A percentile compares a stretch with the other conserved stretches of the same genome.
These are phyloP conservation scores for Peterozyma toletana DNA, from an alignment of 805 yeast genomes.

Conservation along the genomic window DNA sequence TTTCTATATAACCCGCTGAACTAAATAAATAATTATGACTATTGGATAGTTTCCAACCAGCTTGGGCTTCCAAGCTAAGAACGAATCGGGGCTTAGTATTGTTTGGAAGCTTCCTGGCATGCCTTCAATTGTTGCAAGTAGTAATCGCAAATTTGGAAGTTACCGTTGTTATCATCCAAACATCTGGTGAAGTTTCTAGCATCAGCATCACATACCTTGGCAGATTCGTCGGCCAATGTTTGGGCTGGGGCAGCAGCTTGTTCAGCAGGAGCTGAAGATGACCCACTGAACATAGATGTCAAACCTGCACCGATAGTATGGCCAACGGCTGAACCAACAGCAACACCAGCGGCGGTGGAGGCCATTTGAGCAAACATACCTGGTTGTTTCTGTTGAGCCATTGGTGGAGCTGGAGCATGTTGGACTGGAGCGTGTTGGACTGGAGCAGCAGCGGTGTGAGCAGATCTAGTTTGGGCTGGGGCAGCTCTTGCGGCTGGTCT, in stretches of 20 bases:
- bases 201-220: slow-evolving; percentile 75
- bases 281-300: slow-evolving; percentile 82
- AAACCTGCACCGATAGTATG: slow-evolving; percentile 96
- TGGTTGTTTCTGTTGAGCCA: slow-evolving; percentile 57
- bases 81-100: slow-evolving; percentile 39
- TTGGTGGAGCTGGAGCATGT: slow-evolving; percentile 36
- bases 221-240: slow-evolving; percentile 33
- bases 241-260: slow-evolving; percentile 35
- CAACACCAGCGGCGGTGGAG: slow-evolving; percentile 98
- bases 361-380: slow-evolving; percentile 98
- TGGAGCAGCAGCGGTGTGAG: slow-evolving; percentile 70
- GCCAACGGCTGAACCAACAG: slow-evolving; percentile 96
- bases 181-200: slow-evolving; percentile 95
- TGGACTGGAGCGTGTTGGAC: slow-evolving; percentile 42
- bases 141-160: slow-evolving; percentile 95
- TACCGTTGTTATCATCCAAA: slow-evolving; percentile 87
- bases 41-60: too few species aligned
- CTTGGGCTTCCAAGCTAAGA: neutral
- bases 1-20: too few species aligned
- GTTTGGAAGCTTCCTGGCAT: slow-evolving; percentile 89
- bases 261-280: slow-evolving; percentile 45
- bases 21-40: too few species aligned
- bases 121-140: slow-evolving; percentile 96
- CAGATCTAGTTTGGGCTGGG: slow-evolving; percentile 60
- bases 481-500: slow-evolving; percentile 25